Conservation (phyloP, 192 early-diverging fungal genomes). For the Chytriomyces hyalinus region DNA sequence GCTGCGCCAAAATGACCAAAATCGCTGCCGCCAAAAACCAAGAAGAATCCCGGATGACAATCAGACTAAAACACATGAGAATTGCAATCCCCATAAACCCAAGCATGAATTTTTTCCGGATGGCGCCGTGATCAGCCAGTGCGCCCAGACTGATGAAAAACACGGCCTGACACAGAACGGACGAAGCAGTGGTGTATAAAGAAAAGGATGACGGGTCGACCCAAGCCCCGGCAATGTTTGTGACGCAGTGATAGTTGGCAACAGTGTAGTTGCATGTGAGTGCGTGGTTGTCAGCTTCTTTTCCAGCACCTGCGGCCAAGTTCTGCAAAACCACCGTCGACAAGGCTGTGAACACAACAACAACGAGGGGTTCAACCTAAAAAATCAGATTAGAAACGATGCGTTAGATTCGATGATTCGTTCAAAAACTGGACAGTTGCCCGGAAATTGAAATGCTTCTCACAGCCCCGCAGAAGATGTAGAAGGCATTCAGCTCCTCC, state of each 20-base stretch:
- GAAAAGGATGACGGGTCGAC: slow-evolving; percentile 31
- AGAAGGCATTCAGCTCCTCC: slow-evolving; percentile 33
- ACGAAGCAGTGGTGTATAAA: slow-evolving; percentile 35
- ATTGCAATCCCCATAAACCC: slow-evolving; percentile 14
- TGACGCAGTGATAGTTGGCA: slow-evolving; percentile 25
- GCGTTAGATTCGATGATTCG: too few relatives aligned
- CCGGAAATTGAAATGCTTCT: too few relatives aligned
- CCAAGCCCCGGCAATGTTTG: slow-evolving; percentile 22
- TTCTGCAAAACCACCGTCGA: slow-evolving; percentile 30
- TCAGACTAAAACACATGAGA: slow-evolving; percentile 5
- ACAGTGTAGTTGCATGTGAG: slow-evolving; percentile 29
- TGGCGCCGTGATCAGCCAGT: slow-evolving; percentile 40
- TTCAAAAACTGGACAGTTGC: too few relatives aligned
- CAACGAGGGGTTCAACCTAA: slow-evolving; percentile 2
- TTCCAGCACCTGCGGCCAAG: slow-evolving; percentile 27
- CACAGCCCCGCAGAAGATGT: slow-evolving; percentile 13
- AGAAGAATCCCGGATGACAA: slow-evolving; percentile 17
- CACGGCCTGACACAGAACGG: slow-evolving; percentile 40
- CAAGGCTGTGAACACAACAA: slow-evolving; percentile 27
- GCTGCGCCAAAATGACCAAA: slow-evolving; percentile 15
- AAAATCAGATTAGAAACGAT: too few relatives aligned
- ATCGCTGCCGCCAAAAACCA: slow-evolving; percentile 15
- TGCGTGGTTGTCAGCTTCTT: slow-evolving; percentile 22
- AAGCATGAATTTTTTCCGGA: slow-evolving; percentile 38
- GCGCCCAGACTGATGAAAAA: slow-evolving; percentile 44